These are phyloP conservation scores for Beauveria varroae DNA, from an alignment of 2,329 filamentous ascomycete genomes.

Conservation along the genomic window DNA sequence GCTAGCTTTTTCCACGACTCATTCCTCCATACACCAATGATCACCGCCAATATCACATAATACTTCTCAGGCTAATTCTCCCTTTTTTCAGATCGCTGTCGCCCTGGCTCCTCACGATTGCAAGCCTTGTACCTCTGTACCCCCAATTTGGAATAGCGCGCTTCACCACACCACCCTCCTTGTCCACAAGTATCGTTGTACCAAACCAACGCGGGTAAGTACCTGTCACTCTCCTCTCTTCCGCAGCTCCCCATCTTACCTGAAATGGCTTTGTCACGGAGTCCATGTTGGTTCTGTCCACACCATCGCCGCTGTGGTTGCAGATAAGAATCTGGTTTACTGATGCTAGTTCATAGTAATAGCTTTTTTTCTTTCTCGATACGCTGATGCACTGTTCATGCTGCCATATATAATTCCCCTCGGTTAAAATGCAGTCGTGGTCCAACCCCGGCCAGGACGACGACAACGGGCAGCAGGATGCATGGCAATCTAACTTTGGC, in stretches of 20 bases:
- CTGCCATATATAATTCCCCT: constrained; percentile 12
- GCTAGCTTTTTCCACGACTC: background rate
- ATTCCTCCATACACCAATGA: background rate
- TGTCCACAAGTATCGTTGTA: constrained; percentile 3
- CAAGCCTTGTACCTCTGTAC: background rate
- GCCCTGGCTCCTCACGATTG: background rate
- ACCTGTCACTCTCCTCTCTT: background rate
- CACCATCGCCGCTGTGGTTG: background rate
- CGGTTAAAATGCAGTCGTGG: constrained; percentile 34
- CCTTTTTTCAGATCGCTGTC: background rate
- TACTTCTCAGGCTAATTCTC: constrained; percentile 2
- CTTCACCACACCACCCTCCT: background rate
- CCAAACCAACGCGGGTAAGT: constrained; percentile 4
- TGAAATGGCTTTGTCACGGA: background rate
- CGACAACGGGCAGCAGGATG: constrained; percentile 26
- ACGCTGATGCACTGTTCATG: constrained; percentile 2
- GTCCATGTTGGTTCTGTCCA: background rate
- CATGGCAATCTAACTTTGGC: constrained; percentile 28
- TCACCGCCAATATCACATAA: background rate
- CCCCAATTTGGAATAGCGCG: constrained; percentile 5
- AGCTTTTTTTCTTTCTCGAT: background rate
- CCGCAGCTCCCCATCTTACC: background rate
- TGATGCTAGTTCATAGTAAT: constrained; percentile 9
- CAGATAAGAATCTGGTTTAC: background rate
- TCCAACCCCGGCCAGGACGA: constrained; percentile 29